Evolutionary conservation across 768 basidiomycete genomes (phyloP), one percentile per base, ranked within the genome.

Genomic region (Tylopilus vinaceipallidus): DNA sequence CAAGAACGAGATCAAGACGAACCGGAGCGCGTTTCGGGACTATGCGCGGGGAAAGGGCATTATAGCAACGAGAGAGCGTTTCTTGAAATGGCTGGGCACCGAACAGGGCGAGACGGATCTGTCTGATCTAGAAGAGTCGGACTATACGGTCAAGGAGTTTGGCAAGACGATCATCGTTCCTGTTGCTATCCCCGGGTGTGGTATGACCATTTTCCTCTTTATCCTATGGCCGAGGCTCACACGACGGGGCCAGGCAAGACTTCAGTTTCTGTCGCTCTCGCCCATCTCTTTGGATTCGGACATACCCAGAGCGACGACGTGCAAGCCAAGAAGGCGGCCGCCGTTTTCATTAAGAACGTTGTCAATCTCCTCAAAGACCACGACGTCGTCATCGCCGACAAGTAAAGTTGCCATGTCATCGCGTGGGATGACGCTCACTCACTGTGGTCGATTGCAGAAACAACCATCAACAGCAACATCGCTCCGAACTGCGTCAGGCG

Each of bases 221-320:
- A 1, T 45, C 8, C 11, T 29, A 17, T 8, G 7, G 33, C 36
- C 54, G 8, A 45, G 26, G 5, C 5, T 6, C 3, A 11, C 3
- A n/a, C 23, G 17, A 30, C 17, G n/a, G n/a, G n/a, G n/a, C 2
- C 58, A 92, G 92, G 94, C 24, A 98, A 98, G 74, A 98, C 95
- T 0, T 71, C 88, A 0, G 75, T 98, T 12, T 77, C 89, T 0
- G 73, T 97, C 16, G 92, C 91, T 1, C 78, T 98, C 16, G 56
- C 75, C 3, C 76, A 86, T 45, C 77, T 99, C 3, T 98, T 95
- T 60, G 80, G 77, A 0, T 95, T 92, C 52, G 93, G 79, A 1
- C 97, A 98, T 64, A 92, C 90, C 0, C 97, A 98, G 64, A 91
- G 88, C 60, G 97, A 99, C 64, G 91, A 98, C 61, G 78, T 98